phyloP scores from a whole-genome alignment of 169 alveolate genomes.

The Eimeria brunetti region DNA sequence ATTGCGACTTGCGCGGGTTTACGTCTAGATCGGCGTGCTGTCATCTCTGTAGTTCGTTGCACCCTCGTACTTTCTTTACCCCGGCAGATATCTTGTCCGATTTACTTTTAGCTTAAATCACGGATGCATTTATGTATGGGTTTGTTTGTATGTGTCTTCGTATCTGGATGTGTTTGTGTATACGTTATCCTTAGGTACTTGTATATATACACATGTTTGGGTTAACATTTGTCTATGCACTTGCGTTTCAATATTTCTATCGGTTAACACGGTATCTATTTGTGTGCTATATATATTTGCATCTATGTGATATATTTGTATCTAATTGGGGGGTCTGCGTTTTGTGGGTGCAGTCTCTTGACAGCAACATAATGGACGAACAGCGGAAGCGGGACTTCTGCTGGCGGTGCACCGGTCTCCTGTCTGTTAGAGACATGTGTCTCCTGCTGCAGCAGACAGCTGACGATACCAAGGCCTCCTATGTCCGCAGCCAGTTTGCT shows the following conservation, averaged over 20 bases:
- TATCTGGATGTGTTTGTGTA: not conserved
- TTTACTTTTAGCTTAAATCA: too few species aligned
- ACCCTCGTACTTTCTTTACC: too few species aligned
- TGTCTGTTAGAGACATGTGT: slow-evolving; percentile 60
- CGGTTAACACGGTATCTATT: too few species aligned
- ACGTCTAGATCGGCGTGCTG: too few species aligned
- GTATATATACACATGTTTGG: not conserved
- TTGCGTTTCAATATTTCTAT: too few species aligned
- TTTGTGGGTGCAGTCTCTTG: slow-evolving; percentile 28
- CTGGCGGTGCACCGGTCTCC: slow-evolving; percentile 26
- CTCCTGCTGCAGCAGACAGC: slow-evolving; percentile 74
- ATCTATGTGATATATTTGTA: not conserved
- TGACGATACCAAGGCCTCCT: slow-evolving; percentile 75
- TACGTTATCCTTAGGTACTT: not conserved
- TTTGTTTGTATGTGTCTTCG: not conserved
- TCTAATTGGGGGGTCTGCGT: not conserved
- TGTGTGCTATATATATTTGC: not conserved
- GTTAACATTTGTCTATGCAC: not conserved
- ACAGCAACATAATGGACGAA: slow-evolving; percentile 43
- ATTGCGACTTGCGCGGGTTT: not conserved
- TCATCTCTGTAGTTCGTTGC: too few species aligned
- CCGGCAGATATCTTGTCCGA: too few species aligned
- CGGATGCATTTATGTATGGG: not conserved
- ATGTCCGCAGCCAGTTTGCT: slow-evolving; percentile 66
- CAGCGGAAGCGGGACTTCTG: slow-evolving; percentile 59